phyloP scores from a whole-genome alignment of 2,329 filamentous ascomycete genomes.

The Chaetomiaceae sp. region DNA sequence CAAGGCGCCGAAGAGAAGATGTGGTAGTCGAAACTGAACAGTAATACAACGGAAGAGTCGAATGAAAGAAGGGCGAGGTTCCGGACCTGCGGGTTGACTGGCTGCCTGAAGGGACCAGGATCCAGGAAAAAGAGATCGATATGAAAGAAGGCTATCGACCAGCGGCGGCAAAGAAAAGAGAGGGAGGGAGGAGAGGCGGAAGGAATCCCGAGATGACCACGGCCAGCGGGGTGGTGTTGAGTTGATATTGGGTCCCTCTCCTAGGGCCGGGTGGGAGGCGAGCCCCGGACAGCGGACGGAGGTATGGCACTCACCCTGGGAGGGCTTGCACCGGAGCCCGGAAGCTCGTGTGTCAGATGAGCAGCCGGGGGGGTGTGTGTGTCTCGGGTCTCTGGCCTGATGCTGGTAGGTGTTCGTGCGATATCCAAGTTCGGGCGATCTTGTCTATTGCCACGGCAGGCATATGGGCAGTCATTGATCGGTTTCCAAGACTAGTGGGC shows the following conservation, averaged over 20 bases:
- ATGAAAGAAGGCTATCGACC: conserved; percentile 52
- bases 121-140: conserved; percentile 38
- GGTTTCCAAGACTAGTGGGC: conserved; percentile 2
- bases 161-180: conserved; percentile 36
- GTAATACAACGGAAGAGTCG: conserved; percentile 30
- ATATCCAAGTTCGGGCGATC: conserved; percentile 48
- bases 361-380: conserved; percentile 31
- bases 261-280: conserved; percentile 13
- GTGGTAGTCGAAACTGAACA: conserved; percentile 25
- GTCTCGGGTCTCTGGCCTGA: conserved; percentile 39
- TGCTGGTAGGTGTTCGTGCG: conserved; percentile 39
- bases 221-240: conserved; percentile 26
- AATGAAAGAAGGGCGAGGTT: conserved; percentile 40
- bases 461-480: conserved; percentile 49
- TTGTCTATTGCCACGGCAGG: conserved; percentile 50
- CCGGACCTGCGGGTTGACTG: conserved; percentile 47
- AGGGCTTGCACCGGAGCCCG: conserved; percentile 35
- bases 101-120: conserved; percentile 27
- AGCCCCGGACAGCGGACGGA: conserved; percentile 19
- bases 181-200: conserved; percentile 30
- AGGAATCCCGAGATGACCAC: conserved; percentile 22
- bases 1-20: conserved; percentile 21
- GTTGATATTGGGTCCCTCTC: conserved; percentile 30
- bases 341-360: conserved; percentile 40
- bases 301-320: conserved; percentile 31